Evolutionary conservation across 352 stramenopile species (phyloP).

Genomic region (Pythium oligandrum): DNA sequence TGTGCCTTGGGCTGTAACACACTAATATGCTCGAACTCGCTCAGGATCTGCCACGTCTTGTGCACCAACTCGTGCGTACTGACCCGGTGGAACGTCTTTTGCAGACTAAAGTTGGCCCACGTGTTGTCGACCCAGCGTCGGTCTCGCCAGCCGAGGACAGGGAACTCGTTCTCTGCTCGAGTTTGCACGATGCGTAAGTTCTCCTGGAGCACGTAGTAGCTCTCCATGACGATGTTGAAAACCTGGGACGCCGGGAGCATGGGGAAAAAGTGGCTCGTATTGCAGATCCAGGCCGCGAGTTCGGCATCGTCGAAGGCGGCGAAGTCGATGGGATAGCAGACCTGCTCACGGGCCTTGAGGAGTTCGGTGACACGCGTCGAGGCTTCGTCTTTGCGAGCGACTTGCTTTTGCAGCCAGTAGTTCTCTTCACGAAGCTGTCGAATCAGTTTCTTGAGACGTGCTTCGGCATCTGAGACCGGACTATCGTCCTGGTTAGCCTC

Average conservation of each 20-base stretch:
- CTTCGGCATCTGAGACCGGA: conserved; percentile 1
- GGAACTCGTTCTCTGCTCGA: conserved; percentile 7
- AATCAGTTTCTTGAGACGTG: conserved; percentile 11
- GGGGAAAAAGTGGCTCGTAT: conserved; percentile 15
- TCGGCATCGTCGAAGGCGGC: conserved; percentile 12
- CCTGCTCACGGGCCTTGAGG: background rate
- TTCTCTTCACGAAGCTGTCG: conserved; percentile 24
- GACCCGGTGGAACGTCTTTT: conserved; percentile 37
- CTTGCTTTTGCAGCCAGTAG: conserved; percentile 25
- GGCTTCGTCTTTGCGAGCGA: conserved; percentile 7
- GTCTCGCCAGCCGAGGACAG: conserved; percentile 38
- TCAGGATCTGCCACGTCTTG: conserved; percentile 32
- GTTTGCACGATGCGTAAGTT: conserved; percentile 6
- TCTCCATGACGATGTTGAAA: conserved; percentile 18
- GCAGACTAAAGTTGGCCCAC: conserved; percentile 44
- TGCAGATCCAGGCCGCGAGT: conserved; percentile 16
- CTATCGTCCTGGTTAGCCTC: no score
- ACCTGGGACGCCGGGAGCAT: conserved; percentile 3
- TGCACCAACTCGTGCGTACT: conserved; percentile 18
- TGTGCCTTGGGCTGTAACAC: conserved; percentile 27
- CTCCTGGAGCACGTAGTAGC: conserved; percentile 17
- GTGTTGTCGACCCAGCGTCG: conserved; percentile 29
- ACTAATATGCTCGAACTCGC: conserved; percentile 18
- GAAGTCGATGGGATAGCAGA: conserved; percentile 8
- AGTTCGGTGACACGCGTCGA: conserved; percentile 3